Evolutionary conservation across 2,329 filamentous ascomycete species (phyloP), one percentile per base, ranked within the genome.

Genomic region (Lasiodiplodia sp.): DNA sequence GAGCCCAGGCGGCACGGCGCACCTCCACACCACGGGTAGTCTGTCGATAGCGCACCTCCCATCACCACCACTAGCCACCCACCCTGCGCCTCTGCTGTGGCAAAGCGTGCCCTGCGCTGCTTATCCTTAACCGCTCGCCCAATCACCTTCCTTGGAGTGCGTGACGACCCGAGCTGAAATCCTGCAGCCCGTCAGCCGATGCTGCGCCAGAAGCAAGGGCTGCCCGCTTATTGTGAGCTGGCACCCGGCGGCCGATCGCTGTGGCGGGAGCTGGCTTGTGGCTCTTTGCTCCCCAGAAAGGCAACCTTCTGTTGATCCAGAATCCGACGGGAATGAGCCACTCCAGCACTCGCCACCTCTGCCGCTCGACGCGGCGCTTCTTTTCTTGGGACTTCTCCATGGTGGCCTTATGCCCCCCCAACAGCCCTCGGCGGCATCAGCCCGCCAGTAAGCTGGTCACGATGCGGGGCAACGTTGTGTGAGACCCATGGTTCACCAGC

Each of bases 221-320:
- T 31, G 31, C 18, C 60, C 60, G 40, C 44, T 64, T 38, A 18
- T 25, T 52, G 28, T 52, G 60, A 49, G 58, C 44, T 64, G 60
- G 44, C 60, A 64, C 60, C 60, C 28, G 44, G 28, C 60, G 31
- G 60, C 60, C 60, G 44, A 64, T 64, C 60, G 60, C 60, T 64
- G 60, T 64, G 60, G 60, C 60, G 60, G 60, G 47, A 64, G 60
- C 60, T 64, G 47, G 37, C 44, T 44, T 64, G 60, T 64, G 60
- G 60, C 60, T 64, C 60, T 31, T 31, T 64, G 47, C 60, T 64
- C 47, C 47, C 40, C 38, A n/a, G n/a, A 49, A 47, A 23, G 57
- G 57, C 38, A 62, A 40, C 21, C 38, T 28, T 21, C 44, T 52
- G 60, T 53, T 37, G 28, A 64, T 64, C 44, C 60, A 52, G 52